phyloP scores from a whole-genome alignment of 2,329 filamentous ascomycete genomes.

The Aureobasidium namibiae region DNA sequence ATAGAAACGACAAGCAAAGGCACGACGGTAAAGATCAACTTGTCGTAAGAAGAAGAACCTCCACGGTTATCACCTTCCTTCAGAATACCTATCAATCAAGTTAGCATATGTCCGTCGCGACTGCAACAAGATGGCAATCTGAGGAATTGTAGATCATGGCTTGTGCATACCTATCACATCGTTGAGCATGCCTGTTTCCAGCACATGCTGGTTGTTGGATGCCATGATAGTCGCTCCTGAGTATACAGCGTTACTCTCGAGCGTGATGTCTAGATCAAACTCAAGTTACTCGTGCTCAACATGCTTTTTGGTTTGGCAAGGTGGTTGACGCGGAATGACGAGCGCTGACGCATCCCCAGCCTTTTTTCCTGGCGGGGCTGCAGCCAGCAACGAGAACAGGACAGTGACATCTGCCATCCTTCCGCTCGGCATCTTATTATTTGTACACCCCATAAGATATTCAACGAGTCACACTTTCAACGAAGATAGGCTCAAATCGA shows the following conservation, averaged over 20 bases:
- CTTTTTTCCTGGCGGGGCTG: neutral
- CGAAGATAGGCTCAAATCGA: no score
- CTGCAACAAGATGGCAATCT: neutral
- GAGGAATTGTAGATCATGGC: no score
- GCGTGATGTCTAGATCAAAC: neutral
- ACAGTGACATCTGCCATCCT: neutral
- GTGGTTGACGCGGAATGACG: neutral
- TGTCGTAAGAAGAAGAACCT: slow-evolving; percentile 2
- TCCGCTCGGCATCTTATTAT: neutral
- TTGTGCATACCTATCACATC: neutral
- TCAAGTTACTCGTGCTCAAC: no score
- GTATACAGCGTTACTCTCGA: neutral
- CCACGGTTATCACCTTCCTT: slow-evolving; percentile 7
- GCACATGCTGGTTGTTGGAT: neutral
- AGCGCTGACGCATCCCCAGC: slow-evolving; percentile 4
- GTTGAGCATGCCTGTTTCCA: neutral
- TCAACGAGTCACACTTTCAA: no score
- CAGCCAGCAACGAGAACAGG: neutral
- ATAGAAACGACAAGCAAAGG: slow-evolving; percentile 37
- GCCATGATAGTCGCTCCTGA: neutral
- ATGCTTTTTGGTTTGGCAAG: neutral
- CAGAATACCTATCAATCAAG: neutral
- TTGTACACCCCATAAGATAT: no score
- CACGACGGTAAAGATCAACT: slow-evolving; percentile 40
- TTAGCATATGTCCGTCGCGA: neutral